Conservation (phyloP, 169 alveolate genomes). For the Cyclospora cayetanensis region DNA sequence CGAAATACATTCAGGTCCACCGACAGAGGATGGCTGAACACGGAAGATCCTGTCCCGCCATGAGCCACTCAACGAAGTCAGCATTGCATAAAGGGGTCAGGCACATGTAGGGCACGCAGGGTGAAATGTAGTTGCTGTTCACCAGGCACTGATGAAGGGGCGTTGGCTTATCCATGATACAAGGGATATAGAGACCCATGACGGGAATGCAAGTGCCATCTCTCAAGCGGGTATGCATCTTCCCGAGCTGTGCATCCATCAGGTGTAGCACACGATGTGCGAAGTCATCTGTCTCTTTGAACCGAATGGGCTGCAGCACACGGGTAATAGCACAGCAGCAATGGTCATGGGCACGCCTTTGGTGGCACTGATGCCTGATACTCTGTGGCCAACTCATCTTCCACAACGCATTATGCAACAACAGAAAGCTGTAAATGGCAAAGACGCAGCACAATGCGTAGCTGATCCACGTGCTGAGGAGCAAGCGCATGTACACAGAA, state of each 20-base stretch:
- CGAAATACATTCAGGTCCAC: too few species aligned
- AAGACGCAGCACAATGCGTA: not conserved
- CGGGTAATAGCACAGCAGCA: too few species aligned
- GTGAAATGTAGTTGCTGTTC: too few species aligned
- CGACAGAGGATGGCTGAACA: too few species aligned
- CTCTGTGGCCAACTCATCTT: too few species aligned
- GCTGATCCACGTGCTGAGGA: not conserved
- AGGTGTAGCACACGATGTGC: conserved; percentile 91
- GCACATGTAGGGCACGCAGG: too few species aligned
- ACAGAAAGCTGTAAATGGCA: not conserved
- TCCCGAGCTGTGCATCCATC: conserved; percentile 90
- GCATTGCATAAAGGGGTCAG: too few species aligned
- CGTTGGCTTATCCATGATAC: conserved; percentile 88
- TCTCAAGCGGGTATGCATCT: conserved; percentile 92
- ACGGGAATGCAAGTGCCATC: conserved; percentile 92
- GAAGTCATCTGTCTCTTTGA: conserved; percentile 88
- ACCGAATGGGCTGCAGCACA: conserved; percentile 77
- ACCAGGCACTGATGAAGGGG: conserved; percentile 77
- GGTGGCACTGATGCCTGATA: too few species aligned
- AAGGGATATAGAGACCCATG: conserved; percentile 86
- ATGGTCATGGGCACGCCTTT: too few species aligned
- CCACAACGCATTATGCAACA: not conserved
- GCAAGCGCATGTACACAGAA: not conserved
- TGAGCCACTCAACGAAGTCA: too few species aligned
- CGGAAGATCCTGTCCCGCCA: too few species aligned